Conservation (phyloP, 352 stramenopile species). For the Hyaloperonospora brassicae region DNA sequence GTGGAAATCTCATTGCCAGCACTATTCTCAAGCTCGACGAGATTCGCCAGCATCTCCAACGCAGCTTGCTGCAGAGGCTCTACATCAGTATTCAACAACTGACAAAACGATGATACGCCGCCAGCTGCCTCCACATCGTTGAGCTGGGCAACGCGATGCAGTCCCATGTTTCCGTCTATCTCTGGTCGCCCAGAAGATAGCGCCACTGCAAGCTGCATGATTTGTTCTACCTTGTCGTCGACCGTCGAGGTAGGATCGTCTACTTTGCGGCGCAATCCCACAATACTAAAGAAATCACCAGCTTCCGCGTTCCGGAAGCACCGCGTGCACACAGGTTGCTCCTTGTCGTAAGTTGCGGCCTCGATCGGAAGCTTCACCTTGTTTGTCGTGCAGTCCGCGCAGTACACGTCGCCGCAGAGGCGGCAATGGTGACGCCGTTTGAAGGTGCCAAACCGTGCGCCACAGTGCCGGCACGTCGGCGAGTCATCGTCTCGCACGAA, state of each 20-base stretch:
- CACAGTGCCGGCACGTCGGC: slow-evolving; percentile 50
- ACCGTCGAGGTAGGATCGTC: slow-evolving; percentile 32
- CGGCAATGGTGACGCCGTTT: slow-evolving; percentile 68
- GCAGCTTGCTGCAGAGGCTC: slow-evolving; percentile 47
- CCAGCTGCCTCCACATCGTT: slow-evolving; percentile 81
- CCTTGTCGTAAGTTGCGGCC: slow-evolving; percentile 48
- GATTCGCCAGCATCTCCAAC: slow-evolving; percentile 69
- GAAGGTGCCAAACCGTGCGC: slow-evolving; percentile 65
- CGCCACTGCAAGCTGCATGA: slow-evolving; percentile 49
- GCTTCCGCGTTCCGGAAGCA: slow-evolving; percentile 67
- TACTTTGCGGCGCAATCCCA: slow-evolving; percentile 52
- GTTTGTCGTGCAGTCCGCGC: slow-evolving; percentile 63
- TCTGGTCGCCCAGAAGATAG: slow-evolving; percentile 56
- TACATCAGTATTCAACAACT: slow-evolving; percentile 46
- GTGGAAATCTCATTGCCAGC: slow-evolving; percentile 55
- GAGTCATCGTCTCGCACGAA: slow-evolving; percentile 45
- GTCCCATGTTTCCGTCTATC: slow-evolving; percentile 51
- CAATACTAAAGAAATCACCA: slow-evolving; percentile 67
- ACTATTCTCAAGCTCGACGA: slow-evolving; percentile 67
- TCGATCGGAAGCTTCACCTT: slow-evolving; percentile 61
- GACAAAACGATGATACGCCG: slow-evolving; percentile 62
- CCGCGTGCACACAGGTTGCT: slow-evolving; percentile 62
- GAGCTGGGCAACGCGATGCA: slow-evolving; percentile 68
- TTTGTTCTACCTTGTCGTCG: slow-evolving; percentile 61
- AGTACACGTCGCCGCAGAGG: slow-evolving; percentile 69